Evolutionary conservation across 2,329 filamentous ascomycete species (phyloP), one percentile per base, ranked within the genome.

Genomic region (Fusarium clavum): DNA sequence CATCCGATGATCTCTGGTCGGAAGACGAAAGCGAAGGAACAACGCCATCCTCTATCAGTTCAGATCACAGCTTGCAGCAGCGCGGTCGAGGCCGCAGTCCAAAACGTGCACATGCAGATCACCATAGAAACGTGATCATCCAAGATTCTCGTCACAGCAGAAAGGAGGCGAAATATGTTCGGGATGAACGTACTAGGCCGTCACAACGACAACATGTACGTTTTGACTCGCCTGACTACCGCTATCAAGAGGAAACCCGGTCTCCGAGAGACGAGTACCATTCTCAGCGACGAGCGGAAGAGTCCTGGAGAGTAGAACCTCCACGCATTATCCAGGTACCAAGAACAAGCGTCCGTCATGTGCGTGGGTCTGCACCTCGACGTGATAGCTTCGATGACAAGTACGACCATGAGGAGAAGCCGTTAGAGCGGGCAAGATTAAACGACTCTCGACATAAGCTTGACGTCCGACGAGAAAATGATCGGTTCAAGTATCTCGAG

Each of bases 241-340:
- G 55, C 30, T 44, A 48, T 29, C 61, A 34, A 48, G 52, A 57
- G 18, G 41, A 57, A 46, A 65, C 34, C 29, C 30, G 34, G n/a
- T 65, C 64, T 8, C 68, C 61, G 12, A 70, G 48, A 44, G 64
- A 48, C n/a, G 58, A 52, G n/a, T 38, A 47, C 27, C 43, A 48
- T 34, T 49, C 56, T 10, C 30, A 34, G n/a, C 56, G 32, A 43
- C 45, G 44, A 24, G 52, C 47, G 14, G 67, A 74, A 25, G 58
- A 59, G 45, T 27, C 67, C 16, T 49, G 64, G n/a, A 61, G 61
- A 40, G 61, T 32, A 27, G 51, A 48, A 8, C 46, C 57, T 27
- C 71, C 71, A 30, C 71, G 67, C 8, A 70, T 75, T 53, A 49
- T 74, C 12, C 71, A 75, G 51, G 44, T 41, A 30, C 38, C 47